Evolutionary conservation across 148 eudicot species (phyloP).

Genomic region (Selenicereus undatus): DNA sequence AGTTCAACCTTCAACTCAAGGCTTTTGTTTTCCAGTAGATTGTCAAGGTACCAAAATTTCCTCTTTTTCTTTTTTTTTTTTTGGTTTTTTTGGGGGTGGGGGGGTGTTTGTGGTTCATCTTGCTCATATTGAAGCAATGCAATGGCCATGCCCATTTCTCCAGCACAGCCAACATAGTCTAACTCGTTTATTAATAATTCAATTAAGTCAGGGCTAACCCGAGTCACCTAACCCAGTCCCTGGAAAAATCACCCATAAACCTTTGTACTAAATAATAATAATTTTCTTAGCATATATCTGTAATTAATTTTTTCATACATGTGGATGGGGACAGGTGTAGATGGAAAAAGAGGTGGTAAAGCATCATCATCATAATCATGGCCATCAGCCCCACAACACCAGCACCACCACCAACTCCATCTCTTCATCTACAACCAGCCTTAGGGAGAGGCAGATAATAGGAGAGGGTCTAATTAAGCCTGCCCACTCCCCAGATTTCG

Average conservation of each 20-base stretch:
- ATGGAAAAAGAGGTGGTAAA: conserved; percentile 43
- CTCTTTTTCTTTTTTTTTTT: too few species aligned
- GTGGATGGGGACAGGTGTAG: conserved; percentile 31
- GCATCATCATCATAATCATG: conserved; percentile 20
- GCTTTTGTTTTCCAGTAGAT: not conserved
- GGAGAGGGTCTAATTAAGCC: conserved; percentile 39
- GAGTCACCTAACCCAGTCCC: not conserved
- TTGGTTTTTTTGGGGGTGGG: not conserved
- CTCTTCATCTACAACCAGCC: conserved; percentile 14
- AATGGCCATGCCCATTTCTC: not conserved
- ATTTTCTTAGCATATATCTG: too few species aligned
- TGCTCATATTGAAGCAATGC: not conserved
- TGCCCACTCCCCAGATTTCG: conserved; percentile 47
- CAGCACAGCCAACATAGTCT: not conserved
- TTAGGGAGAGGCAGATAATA: conserved; percentile 23
- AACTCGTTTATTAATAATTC: not conserved
- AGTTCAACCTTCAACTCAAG: not conserved
- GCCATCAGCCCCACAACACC: conserved; percentile 15
- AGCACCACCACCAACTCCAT: conserved; percentile 14
- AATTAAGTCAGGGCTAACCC: not conserved
- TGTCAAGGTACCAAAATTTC: not conserved
- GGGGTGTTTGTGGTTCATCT: not conserved
- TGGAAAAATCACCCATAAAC: not conserved
- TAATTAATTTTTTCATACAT: not conserved
- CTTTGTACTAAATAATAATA: conserved; percentile 1